Evolutionary conservation across 495 filamentous ascomycete genomes (phyloP), one percentile per base, ranked within the genome.

Genomic region (Lepraria neglecta): DNA sequence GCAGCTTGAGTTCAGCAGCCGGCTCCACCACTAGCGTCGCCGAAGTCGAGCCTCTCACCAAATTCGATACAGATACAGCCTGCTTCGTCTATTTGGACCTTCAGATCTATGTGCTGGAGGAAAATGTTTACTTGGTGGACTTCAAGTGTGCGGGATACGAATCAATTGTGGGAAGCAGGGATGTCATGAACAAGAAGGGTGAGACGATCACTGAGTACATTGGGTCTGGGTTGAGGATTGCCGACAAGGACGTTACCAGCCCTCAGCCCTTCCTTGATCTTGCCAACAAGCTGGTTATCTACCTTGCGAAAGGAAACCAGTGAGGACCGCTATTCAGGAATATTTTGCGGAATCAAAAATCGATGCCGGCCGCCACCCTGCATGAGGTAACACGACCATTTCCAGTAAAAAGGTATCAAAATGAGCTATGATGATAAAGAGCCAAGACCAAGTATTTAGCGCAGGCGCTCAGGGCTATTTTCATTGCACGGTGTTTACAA

Each of bases 111-210:
- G 88, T 92, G 68, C 87, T 98, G 73, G 94, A 98, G 72, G 83
- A 85, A 44, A 88, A 89, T 59, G 92, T 91, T 65, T 98, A 92
- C 73, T 87, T 97, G 64, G 94, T 98, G 30, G 94, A 98, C 72
- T 97, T 98, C 81, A 97, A 95, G 70, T 96, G 94, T 69, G 91
- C 92, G n/a, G 94, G 94, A 7, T 98, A 98, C 72, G 94, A 98
- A 73, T 87, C 89, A 43, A 76, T 89, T 55, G 76, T 84, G 55
- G 76, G 78, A n/a, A 71, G 74, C 7, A 72, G 76, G 7, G 71
- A 74, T 28, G 75, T 74, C 15, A 65, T 69, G 14, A 64, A 61
- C 6, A 56, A 59, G 27, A 62, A 65, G 30, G 58, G 54, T n/a
- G 55, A 68, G 45, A 55, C 42, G 33, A 54, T 40, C n/a, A 61